Evolutionary conservation across 352 stramenopile genomes (phyloP).

Genomic region (Blastocystis sp.): DNA sequence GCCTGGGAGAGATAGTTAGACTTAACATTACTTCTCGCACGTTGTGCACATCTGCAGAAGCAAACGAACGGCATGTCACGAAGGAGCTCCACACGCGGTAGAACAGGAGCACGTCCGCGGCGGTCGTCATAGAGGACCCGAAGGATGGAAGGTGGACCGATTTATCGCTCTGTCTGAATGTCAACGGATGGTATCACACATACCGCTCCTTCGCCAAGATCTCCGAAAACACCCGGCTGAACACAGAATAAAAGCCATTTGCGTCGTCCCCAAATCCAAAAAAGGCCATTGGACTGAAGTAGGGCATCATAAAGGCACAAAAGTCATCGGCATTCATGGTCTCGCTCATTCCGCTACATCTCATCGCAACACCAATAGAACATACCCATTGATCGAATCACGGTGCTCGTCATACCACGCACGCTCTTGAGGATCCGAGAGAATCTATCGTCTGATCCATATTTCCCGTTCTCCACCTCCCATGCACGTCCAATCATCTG

Average conservation of each 20-base stretch:
- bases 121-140: conserved; percentile 62
- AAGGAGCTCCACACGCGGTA: conserved; percentile 67
- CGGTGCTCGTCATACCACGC: conserved; percentile 79
- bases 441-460: conserved; percentile 54
- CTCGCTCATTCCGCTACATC: conserved; percentile 51
- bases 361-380: background rate
- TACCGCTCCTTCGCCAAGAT: conserved; percentile 65
- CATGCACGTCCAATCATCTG: conserved; percentile 80
- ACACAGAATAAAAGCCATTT: conserved; percentile 71
- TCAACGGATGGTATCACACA: background rate
- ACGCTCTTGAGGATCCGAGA: conserved; percentile 62
- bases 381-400: conserved; percentile 72
- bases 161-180: conserved; percentile 57
- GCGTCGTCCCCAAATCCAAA: conserved; percentile 67
- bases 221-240: conserved; percentile 66
- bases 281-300: conserved; percentile 68
- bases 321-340: conserved; percentile 60
- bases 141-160: conserved; percentile 60
- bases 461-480: conserved; percentile 69
- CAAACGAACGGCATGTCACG: conserved; percentile 66
- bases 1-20: conserved; percentile 58
- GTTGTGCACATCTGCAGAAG: conserved; percentile 70
- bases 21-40: conserved; percentile 47
- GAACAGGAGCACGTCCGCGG: conserved; percentile 58
- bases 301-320: conserved; percentile 67